phyloP scores from a whole-genome alignment of 2,329 filamentous ascomycete species.

The Ceratocystis smalleyi region DNA sequence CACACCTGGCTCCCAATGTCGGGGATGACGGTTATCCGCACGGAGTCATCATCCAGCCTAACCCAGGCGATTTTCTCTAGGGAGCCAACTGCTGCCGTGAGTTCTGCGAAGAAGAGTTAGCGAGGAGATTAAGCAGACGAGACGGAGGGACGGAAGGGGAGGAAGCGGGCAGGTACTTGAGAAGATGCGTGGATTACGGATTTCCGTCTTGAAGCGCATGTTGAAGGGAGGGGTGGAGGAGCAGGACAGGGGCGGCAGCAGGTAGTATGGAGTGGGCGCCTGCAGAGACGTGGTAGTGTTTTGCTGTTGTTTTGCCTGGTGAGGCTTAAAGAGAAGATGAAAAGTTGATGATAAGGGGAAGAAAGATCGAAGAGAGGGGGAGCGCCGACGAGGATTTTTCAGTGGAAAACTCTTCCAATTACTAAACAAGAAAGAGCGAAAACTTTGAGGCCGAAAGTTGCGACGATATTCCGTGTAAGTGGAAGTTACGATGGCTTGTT shows the following conservation, averaged over 20 bases:
- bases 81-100: constrained; percentile 47
- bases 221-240: constrained; percentile 19
- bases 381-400: too few relatives aligned
- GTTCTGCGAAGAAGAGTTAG: constrained; percentile 30
- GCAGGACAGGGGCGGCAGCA: too few relatives aligned
- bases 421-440: background rate
- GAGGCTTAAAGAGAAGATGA: background rate
- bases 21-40: constrained; percentile 90
- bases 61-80: constrained; percentile 80
- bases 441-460: background rate
- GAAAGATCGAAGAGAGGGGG: too few relatives aligned
- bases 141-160: background rate
- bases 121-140: background rate
- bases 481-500: background rate
- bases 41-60: constrained; percentile 69
- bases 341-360: too few relatives aligned
- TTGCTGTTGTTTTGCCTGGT: background rate
- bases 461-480: too few relatives aligned
- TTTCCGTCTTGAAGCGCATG: constrained; percentile 52
- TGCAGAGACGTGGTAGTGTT: too few relatives aligned
- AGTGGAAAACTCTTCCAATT: too few relatives aligned
- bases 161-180: constrained; percentile 31
- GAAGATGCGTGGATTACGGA: constrained; percentile 52
- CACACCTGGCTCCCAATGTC: constrained; percentile 93
- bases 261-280: background rate